Evolutionary conservation across 148 eudicot genomes (phyloP).

Genomic region (Rheum nobile): DNA sequence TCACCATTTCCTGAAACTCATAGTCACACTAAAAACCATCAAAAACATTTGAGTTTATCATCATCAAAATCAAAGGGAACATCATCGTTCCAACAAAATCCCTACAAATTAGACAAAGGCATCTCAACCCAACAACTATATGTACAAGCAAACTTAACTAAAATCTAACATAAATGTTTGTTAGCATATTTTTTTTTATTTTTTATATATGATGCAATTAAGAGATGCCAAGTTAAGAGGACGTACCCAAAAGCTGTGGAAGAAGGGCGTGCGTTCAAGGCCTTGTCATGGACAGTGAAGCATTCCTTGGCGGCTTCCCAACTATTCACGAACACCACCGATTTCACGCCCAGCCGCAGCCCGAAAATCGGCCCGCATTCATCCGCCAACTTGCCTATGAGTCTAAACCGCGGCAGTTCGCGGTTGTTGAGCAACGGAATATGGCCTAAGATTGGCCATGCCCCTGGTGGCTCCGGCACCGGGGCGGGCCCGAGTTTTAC

Average conservation of each 20-base stretch:
- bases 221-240: background rate
- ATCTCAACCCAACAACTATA: too few species aligned
- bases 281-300: background rate
- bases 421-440: background rate
- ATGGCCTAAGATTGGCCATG: background rate
- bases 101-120: too few species aligned
- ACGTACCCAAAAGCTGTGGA: background rate
- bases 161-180: too few species aligned
- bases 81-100: too few species aligned
- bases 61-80: too few species aligned
- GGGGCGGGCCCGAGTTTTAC: background rate
- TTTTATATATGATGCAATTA: too few species aligned
- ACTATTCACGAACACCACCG: background rate
- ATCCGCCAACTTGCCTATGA: background rate
- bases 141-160: background rate
- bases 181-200: too few species aligned
- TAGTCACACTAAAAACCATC: too few species aligned
- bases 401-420: background rate
- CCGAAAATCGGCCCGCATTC: background rate
- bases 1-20: too few species aligned
- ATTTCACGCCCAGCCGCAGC: background rate
- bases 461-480: background rate
- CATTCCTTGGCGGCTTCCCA: background rate
- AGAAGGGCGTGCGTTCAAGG: background rate
- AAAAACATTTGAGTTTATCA: too few species aligned